Percentiles rank a stretch among this genome's conserved stretches.
Conservation (phyloP, 495 filamentous ascomycete species). For the Pyrenopolyporus hunteri region DNA sequence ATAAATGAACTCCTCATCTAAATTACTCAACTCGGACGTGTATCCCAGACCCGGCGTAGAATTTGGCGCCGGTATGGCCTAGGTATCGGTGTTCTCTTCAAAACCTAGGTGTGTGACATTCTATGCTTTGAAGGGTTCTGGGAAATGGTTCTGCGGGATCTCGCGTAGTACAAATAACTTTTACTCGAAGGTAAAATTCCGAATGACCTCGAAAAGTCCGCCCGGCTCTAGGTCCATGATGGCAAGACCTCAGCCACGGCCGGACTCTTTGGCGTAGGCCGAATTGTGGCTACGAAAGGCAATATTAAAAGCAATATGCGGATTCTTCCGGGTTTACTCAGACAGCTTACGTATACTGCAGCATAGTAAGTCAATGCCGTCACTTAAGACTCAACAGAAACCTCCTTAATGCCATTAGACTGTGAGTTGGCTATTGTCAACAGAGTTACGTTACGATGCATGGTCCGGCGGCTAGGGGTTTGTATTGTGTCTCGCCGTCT, state of each 20-base stretch:
- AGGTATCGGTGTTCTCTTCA: conserved; percentile 75
- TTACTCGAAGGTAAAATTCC: conserved; percentile 64
- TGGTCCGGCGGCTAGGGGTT: neutral
- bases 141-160: conserved; percentile 68
- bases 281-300: conserved; percentile 9
- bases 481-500: neutral
- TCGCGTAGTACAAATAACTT: conserved; percentile 72
- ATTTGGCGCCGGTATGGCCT: conserved; percentile 62
- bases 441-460: neutral
- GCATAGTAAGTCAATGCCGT: neutral
- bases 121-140: conserved; percentile 72
- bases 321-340: neutral
- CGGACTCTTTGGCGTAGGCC: neutral
- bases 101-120: conserved; percentile 73
- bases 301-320: conserved; percentile 9
- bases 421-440: neutral
- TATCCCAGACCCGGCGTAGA: conserved; percentile 66
- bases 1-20: conserved; percentile 71
- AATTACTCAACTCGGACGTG: conserved; percentile 62
- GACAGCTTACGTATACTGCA: neutral
- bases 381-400: neutral
- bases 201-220: conserved; percentile 65
- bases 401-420: neutral
- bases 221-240: conserved; percentile 51
- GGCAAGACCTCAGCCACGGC: conserved; percentile 41